A percentile compares a stretch with the other conserved stretches of the same genome.
These are phyloP conservation scores for Neurospora sp. DNA, from an alignment of 2,329 filamentous ascomycete genomes.

Conservation along the genomic window DNA sequence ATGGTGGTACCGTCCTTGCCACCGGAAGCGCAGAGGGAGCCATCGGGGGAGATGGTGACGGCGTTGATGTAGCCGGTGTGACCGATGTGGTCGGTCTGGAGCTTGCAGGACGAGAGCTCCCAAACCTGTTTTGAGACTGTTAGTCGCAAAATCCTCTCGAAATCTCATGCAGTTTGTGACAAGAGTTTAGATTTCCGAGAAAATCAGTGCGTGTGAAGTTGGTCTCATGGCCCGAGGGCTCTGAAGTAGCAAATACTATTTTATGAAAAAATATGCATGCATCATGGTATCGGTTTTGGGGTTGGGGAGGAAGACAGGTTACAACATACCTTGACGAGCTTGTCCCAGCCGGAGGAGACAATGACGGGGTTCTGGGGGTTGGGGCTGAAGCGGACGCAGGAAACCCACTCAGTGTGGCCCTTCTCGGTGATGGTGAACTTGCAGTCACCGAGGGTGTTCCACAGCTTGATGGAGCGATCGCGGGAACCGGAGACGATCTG, in stretches of 20 bases:
- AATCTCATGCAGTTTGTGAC: constrained; percentile 3
- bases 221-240: constrained; percentile 94
- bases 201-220: constrained; percentile 78
- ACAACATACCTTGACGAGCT: constrained; percentile 93
- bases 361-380: constrained; percentile 99
- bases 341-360: constrained; percentile 97
- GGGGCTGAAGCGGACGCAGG: constrained; percentile 98
- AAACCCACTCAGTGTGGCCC: constrained; percentile 99
- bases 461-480: constrained; percentile 99
- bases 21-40: constrained; percentile 96
- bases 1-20: constrained; percentile 99
- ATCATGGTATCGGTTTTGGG: constrained; percentile 58
- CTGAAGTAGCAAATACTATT: constrained; percentile 99
- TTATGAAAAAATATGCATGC: constrained; percentile 54
- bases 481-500: constrained; percentile 99
- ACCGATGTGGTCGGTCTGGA: constrained; percentile 99
- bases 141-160: constrained; percentile 13
- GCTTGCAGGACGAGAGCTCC: constrained; percentile 98
- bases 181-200: constrained; percentile 3
- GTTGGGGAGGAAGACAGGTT: constrained; percentile 6
- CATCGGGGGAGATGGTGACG: constrained; percentile 99
- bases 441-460: constrained; percentile 99
- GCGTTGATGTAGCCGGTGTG: constrained; percentile 99
- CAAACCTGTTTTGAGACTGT: constrained; percentile 62
- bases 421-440: constrained; percentile 99